Conservation (phyloP, 2,329 filamentous ascomycete species). For the Magnaporthiopsis poae region DNA sequence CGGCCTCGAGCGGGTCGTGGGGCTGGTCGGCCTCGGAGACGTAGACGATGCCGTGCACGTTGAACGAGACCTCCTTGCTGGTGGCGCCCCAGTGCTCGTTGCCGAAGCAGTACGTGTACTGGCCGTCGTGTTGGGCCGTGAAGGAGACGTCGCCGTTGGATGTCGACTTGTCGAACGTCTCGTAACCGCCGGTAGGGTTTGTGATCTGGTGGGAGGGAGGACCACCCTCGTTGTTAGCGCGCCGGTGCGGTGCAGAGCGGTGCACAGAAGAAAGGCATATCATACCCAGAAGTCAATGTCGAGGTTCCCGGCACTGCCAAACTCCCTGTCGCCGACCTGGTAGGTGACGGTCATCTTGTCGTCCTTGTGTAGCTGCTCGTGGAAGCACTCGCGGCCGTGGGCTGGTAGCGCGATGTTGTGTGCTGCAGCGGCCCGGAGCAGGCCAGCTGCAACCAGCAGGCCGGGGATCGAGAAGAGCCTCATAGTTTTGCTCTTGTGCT, state of each 20-base stretch:
- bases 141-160: constrained; percentile 92
- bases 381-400: constrained; percentile 94
- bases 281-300: constrained; percentile 97
- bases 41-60: constrained; percentile 97
- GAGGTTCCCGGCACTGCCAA: constrained; percentile 84
- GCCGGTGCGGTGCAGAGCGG: too few relatives aligned
- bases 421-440: constrained; percentile 56
- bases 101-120: constrained; percentile 95
- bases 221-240: too few relatives aligned
- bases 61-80: constrained; percentile 97
- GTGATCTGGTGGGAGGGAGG: constrained; percentile 48
- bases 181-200: constrained; percentile 65
- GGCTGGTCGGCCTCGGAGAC: constrained; percentile 78
- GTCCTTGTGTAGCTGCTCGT: constrained; percentile 82
- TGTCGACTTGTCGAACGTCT: constrained; percentile 68
- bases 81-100: constrained; percentile 96
- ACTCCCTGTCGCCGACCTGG: constrained; percentile 94
- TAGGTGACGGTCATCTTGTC: constrained; percentile 98
- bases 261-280: not conserved
- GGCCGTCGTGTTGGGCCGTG: constrained; percentile 72
- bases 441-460: constrained; percentile 35
- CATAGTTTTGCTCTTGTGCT: constrained; percentile 23
- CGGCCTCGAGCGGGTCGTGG: constrained; percentile 78
- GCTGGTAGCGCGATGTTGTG: constrained; percentile 95
- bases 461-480: constrained; percentile 31